Conservation (phyloP, 768 basidiomycete genomes). For the Sarcomyxa edulis region DNA sequence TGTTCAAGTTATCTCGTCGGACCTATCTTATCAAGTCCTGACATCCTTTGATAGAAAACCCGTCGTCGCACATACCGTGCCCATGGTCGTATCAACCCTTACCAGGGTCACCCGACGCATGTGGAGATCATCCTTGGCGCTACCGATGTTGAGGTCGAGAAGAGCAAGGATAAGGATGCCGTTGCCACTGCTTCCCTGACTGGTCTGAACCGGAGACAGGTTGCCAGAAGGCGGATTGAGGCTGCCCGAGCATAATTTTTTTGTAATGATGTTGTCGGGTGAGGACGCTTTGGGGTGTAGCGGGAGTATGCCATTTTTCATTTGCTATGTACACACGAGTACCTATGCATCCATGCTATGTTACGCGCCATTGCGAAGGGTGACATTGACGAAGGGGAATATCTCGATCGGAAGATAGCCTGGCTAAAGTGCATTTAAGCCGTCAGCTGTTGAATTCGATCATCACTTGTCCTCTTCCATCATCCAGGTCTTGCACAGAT, state of each 20-base stretch:
- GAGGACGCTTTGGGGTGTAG: no score
- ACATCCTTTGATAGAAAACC: slow-evolving; percentile 65
- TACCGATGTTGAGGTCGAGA: slow-evolving; percentile 80
- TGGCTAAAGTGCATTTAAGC: no score
- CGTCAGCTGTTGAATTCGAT: no score
- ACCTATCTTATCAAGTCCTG: slow-evolving; percentile 3
- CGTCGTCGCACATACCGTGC: slow-evolving; percentile 99
- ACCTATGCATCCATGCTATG: no score
- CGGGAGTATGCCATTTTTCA: no score
- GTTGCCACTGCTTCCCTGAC: slow-evolving; percentile 41
- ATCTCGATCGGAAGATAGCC: no score
- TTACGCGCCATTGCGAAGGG: no score
- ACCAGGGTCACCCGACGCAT: slow-evolving; percentile 97
- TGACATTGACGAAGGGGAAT: no score
- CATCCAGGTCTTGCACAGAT: no score
- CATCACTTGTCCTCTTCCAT: no score
- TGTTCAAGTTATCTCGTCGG: slow-evolving; percentile 23
- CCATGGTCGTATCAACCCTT: slow-evolving; percentile 97
- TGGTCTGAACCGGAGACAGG: slow-evolving; percentile 80
- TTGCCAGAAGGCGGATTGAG: slow-evolving; percentile 85
- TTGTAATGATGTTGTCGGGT: not conserved
- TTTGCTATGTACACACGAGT: no score
- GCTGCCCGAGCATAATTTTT: slow-evolving; percentile 46
- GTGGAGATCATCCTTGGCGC: slow-evolving; percentile 91
- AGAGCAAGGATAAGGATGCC: slow-evolving; percentile 72